Conservation (phyloP, 495 filamentous ascomycete species). For the Neurospora pannonica region DNA sequence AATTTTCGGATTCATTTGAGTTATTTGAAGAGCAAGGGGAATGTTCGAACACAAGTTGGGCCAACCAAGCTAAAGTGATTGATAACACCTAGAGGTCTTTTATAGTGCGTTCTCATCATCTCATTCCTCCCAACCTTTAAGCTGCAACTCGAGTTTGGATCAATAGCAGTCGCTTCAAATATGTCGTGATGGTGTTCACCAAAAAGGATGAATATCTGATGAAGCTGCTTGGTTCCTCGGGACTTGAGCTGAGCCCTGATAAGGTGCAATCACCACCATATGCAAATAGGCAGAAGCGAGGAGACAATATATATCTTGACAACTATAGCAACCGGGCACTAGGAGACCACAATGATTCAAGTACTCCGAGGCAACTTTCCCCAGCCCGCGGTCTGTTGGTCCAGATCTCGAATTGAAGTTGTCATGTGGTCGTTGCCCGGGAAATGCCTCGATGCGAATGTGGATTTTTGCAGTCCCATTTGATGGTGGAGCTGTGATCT, state of each 20-base stretch:
- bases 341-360: not conserved
- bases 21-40: not conserved
- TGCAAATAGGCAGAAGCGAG: too few relatives aligned
- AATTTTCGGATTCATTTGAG: not conserved
- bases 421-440: not conserved
- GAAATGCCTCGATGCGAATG: not conserved
- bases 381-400: not conserved
- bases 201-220: too few relatives aligned
- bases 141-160: not conserved
- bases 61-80: not conserved
- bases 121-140: not conserved
- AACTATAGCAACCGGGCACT: not conserved
- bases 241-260: too few relatives aligned
- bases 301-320: not conserved
- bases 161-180: not conserved
- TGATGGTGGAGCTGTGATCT: not conserved
- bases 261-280: too few relatives aligned
- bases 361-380: too few relatives aligned
- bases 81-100: not conserved
- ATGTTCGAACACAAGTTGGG: not conserved
- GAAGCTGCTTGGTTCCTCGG: not conserved
- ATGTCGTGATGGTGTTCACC: not conserved
- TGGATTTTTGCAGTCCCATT: not conserved
- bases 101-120: not conserved
- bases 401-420: not conserved